Percentiles rank a stretch among this genome's conserved stretches.
Evolutionary conservation across 495 filamentous ascomycete genomes (phyloP).

Genomic region (Polyplosphaeria fusca): DNA sequence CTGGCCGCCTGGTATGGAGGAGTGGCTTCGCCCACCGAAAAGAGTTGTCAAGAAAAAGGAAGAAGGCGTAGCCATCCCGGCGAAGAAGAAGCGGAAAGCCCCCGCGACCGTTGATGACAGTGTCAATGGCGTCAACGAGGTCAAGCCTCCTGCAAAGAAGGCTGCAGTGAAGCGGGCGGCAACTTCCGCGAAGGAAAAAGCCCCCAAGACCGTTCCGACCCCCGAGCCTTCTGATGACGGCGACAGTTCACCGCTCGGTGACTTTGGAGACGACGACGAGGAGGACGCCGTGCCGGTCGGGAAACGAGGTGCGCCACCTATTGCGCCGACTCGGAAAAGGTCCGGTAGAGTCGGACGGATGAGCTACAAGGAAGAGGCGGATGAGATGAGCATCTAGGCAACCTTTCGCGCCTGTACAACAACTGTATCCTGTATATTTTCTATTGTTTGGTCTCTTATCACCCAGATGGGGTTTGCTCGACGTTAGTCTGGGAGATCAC

Average conservation of each 20-base stretch:
- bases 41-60: slow-evolving; percentile 63
- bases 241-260: slow-evolving; percentile 20
- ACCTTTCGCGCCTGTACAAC: not conserved
- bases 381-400: slow-evolving; percentile 25
- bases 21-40: slow-evolving; percentile 82
- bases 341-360: slow-evolving; percentile 8
- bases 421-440: too few species aligned
- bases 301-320: slow-evolving; percentile 11
- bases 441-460: too few species aligned
- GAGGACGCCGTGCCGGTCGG: slow-evolving; percentile 36
- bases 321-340: slow-evolving; percentile 17
- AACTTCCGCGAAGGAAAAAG: slow-evolving; percentile 35
- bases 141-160: slow-evolving; percentile 12
- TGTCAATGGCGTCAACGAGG: slow-evolving; percentile 10
- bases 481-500: too few species aligned
- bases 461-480: too few species aligned
- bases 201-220: slow-evolving; percentile 33
- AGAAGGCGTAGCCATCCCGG: slow-evolving; percentile 29
- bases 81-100: slow-evolving; percentile 33
- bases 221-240: slow-evolving; percentile 32
- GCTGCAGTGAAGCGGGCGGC: slow-evolving; percentile 22
- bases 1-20: slow-evolving; percentile 86
- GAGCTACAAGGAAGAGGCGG: slow-evolving; percentile 27
- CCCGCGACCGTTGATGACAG: not conserved
- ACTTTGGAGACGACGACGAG: slow-evolving; percentile 29